Base-by-base conservation (phyloP, 768 basidiomycete species). In the Mrakia blollopis region DNA sequence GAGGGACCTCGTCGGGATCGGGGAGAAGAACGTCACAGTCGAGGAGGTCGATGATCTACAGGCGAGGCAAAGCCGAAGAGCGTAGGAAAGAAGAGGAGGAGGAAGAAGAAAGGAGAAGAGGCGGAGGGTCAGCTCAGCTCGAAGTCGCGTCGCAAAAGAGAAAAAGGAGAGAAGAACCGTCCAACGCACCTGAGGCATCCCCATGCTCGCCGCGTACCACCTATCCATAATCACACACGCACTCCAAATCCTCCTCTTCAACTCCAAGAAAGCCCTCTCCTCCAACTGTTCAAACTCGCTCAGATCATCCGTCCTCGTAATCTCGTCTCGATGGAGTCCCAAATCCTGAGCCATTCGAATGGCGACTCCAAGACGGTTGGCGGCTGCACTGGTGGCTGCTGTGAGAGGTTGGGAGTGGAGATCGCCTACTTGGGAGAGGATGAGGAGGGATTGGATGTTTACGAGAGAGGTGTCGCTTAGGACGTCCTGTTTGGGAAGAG, bases 281-380 rank as follows among this genome's bases (percentile, higher is more conserved):
- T 77, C 75, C 90, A 88, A 82, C 91, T 90, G 80, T 89, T 91
- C 61, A 91, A 89, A 0, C 68, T 82, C 80, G 3, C 81, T 76
- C 28, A 82, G 82, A 37, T 81, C 74, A 6, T 81, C 82, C 47
- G 91, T 90, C 2, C 81, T 78, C 9, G 83, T 44, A 52, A 77
- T 80, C 83, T 95, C 93, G 63, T 95, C 92, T 35, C 97, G 89
- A 83, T 98, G 96, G 71, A 99, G 84, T 4, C 97, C 97, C 39
- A 99, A 87, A 82, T 98, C 96, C 85, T 99, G 97, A 6, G 96
- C 97, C 96, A 98, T 94, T 80, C 94, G 88, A 79, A 95, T 90
- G n/a, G 93, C 82, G 37, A 89, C 87, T n/a, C 93, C 93, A 32
- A 93, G 85, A 62, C 94, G 88, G 75, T 93, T 88, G 89, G 93